phyloP scores from a whole-genome alignment of 2,329 filamentous ascomycete genomes.

The Botrytis galanthina region DNA sequence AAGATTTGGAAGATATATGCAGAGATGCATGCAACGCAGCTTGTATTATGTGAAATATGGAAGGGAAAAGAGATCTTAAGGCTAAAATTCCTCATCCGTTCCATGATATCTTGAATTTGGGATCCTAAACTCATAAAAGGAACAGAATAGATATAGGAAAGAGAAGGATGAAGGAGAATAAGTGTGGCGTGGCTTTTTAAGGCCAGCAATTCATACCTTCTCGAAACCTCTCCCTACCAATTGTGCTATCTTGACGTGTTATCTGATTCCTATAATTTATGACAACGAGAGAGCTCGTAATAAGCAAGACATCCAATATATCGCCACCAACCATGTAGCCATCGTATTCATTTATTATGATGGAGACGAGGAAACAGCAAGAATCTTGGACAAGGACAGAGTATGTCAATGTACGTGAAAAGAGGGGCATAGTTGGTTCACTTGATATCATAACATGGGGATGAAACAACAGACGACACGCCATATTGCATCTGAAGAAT shows the following conservation, averaged over 20 bases:
- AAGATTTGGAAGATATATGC: not conserved
- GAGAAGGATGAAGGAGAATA: not conserved
- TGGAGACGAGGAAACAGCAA: not conserved
- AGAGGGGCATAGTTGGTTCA: not conserved
- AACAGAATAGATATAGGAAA: not conserved
- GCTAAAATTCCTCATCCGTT: not conserved
- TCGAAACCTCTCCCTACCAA: not conserved
- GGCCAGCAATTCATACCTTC: not conserved
- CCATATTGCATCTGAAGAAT: not conserved
- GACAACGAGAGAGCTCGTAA: not conserved
- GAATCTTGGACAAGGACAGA: not conserved
- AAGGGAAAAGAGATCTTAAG: not conserved
- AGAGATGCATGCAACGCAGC: not conserved
- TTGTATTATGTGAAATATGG: not conserved
- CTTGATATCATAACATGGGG: not conserved
- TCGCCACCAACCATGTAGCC: not conserved
- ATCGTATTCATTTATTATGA: not conserved
- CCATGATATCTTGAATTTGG: not conserved
- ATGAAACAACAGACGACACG: not conserved
- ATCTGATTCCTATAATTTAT: not conserved
- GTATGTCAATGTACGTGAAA: not conserved
- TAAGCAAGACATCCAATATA: not conserved
- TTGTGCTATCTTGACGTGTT: not conserved
- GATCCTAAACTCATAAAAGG: not conserved
- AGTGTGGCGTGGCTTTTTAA: not conserved